These are phyloP conservation scores for Obba rivulosa DNA, from an alignment of 768 basidiomycete genomes.

Conservation along the genomic window DNA sequence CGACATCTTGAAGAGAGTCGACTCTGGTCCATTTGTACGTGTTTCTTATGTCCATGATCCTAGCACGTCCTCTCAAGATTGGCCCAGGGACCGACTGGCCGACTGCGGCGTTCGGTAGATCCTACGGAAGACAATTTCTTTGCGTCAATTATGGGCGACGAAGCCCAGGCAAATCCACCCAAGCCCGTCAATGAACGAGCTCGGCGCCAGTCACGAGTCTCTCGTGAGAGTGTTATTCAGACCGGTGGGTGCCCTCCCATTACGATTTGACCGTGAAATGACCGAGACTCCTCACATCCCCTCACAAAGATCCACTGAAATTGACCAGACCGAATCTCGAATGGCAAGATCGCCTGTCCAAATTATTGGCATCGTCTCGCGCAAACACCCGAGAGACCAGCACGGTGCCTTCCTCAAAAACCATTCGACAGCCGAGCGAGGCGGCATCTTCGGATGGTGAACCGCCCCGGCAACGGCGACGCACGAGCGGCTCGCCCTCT, in stretches of 20 bases:
- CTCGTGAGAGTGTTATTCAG: constrained; percentile 69
- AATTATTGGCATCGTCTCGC: constrained; percentile 32
- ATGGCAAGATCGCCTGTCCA: constrained; percentile 73
- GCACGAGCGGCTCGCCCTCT: constrained; percentile 28
- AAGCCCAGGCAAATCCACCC: constrained; percentile 37
- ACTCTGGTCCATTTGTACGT: constrained; percentile 74
- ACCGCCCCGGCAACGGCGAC: constrained; percentile 42
- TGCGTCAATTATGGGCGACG: constrained; percentile 63
- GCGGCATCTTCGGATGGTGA: constrained; percentile 3
- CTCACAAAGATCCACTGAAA: constrained; percentile 7
- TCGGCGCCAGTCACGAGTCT: constrained; percentile 66
- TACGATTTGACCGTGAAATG: not conserved
- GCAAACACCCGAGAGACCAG: constrained; percentile 19
- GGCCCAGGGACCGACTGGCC: constrained; percentile 59
- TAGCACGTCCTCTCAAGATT: not conserved
- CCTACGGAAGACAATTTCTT: constrained; percentile 77
- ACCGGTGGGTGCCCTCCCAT: constrained; percentile 36
- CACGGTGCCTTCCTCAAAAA: not conserved
- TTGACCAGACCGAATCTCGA: constrained; percentile 48
- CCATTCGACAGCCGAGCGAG: not conserved
- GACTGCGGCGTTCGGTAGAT: constrained; percentile 39
- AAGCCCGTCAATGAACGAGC: constrained; percentile 49
- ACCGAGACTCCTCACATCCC: not conserved
- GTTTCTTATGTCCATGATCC: not conserved
- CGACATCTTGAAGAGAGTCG: constrained; percentile 72